A percentile compares a stretch with the other conserved stretches of the same genome.
Conservation (phyloP, 192 early-diverging fungal species). For the Backusella macrospora region DNA sequence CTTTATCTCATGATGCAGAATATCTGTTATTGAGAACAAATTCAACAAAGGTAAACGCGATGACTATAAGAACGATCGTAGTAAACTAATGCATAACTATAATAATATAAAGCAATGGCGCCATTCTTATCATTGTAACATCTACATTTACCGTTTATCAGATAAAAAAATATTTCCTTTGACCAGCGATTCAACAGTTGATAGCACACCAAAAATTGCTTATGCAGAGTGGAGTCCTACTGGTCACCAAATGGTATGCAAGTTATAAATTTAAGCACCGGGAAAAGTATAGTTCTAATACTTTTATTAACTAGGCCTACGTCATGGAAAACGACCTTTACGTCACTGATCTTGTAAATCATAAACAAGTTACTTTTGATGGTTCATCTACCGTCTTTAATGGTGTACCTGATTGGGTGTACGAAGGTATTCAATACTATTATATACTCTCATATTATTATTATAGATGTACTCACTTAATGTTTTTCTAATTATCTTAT, state of each 20-base stretch:
- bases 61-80: background rate
- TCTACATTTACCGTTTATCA: conserved; percentile 74
- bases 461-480: background rate
- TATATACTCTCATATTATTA: background rate
- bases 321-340: conserved; percentile 90
- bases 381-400: conserved; percentile 84
- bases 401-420: conserved; percentile 97
- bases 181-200: conserved; percentile 38
- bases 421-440: conserved; percentile 58
- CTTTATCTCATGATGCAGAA: conserved; percentile 78
- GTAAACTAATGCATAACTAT: background rate
- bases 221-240: conserved; percentile 79
- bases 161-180: conserved; percentile 64
- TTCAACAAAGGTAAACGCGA: conserved; percentile 40
- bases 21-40: conserved; percentile 78
- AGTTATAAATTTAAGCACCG: background rate
- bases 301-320: conserved; percentile 54
- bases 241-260: conserved; percentile 64
- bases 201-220: conserved; percentile 56
- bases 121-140: conserved; percentile 82
- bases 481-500: background rate
- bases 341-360: conserved; percentile 68
- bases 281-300: background rate
- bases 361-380: conserved; percentile 82
- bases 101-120: conserved; percentile 68